Base-by-base conservation (phyloP, 1,139 yeast genomes). In the Diutina mesorugosa region DNA sequence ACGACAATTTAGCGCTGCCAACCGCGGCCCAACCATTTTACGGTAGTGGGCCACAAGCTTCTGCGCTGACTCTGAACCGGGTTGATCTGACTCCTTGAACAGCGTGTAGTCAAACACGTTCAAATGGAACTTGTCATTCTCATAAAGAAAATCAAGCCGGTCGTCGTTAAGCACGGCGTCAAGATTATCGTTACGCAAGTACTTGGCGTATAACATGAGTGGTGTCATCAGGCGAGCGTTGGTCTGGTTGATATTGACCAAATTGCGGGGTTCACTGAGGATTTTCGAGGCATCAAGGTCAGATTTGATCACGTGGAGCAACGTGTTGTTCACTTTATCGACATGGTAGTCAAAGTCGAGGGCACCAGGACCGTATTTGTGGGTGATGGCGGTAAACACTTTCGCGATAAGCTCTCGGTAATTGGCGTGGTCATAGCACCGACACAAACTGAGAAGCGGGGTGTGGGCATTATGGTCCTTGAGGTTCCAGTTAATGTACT, bases 361-460 rank as follows among this genome's bases (percentile, higher is more conserved):
- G 1, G 60, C 59, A 5, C 56, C 58, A 2, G 63, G 53, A 0
- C 61, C 61, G 59, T 79, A 77, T 76, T 82, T 76, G 9, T 64
- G 54, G 30, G 69, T 69, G 1, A 79, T 81, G 41, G 79, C 72
- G 0, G 66, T 61, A 57, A 87, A 77, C 0, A 84, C 81, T 2
- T 65, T 66, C 14, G 65, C 60, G 3, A 89, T 68, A 63, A 90
- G 67, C 1, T 66, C 67, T 1, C 72, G 67, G 65, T 91, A 91
- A 32, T 81, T 69, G 0, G 80, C 71, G 62, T 88, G 93, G 65
- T 91, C 97, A 68, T 91, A 91, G 60, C 93, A 84, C 55, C 97
- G 73, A 62, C 90, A 83, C 5, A 89, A 68, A 6, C 89, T 79
- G 67, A 87, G 84, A 14, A 91, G 70, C 0, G 98, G 96, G 0